These are phyloP conservation scores for Amanita inopinata DNA, from an alignment of 768 basidiomycete genomes.

Conservation along the genomic window DNA sequence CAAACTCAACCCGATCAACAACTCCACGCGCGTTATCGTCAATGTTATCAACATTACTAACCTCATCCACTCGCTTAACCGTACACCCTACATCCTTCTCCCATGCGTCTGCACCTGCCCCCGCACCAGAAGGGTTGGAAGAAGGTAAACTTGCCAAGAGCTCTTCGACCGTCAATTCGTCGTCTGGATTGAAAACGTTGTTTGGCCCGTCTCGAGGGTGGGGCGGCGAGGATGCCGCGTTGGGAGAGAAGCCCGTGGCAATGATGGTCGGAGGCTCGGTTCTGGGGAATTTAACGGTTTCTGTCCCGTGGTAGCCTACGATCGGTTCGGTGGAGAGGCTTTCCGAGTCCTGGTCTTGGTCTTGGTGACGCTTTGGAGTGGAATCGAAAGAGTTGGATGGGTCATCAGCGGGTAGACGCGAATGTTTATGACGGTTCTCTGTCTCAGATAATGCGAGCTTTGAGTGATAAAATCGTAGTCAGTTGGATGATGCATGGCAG, in stretches of 20 bases:
- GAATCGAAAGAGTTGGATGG: neutral
- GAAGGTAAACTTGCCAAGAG: neutral
- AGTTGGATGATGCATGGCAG: too few relatives aligned
- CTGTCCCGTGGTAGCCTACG: neutral
- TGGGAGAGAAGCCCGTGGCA: neutral
- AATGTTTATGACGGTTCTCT: too few relatives aligned
- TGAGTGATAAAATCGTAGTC: neutral
- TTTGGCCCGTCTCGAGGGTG: neutral
- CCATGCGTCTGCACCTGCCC: neutral
- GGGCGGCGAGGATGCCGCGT: neutral
- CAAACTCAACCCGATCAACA: too few relatives aligned
- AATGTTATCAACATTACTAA: neutral
- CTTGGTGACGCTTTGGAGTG: neutral
- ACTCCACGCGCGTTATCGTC: too few relatives aligned
- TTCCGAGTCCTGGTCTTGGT: neutral
- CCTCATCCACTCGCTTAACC: slow-evolving; percentile 1
- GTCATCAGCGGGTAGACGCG: neutral
- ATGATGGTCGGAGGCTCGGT: neutral
- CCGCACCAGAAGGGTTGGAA: too few relatives aligned
- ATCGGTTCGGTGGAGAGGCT: slow-evolving; percentile 1
- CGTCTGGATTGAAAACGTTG: neutral
- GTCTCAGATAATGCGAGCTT: neutral
- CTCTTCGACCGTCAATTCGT: slow-evolving; percentile 1
- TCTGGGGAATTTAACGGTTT: neutral
- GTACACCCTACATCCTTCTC: slow-evolving; percentile 1